Percentiles rank a stretch among this genome's conserved stretches.
phyloP scores from a whole-genome alignment of 768 basidiomycete genomes.

The Termitomyces sp. region DNA sequence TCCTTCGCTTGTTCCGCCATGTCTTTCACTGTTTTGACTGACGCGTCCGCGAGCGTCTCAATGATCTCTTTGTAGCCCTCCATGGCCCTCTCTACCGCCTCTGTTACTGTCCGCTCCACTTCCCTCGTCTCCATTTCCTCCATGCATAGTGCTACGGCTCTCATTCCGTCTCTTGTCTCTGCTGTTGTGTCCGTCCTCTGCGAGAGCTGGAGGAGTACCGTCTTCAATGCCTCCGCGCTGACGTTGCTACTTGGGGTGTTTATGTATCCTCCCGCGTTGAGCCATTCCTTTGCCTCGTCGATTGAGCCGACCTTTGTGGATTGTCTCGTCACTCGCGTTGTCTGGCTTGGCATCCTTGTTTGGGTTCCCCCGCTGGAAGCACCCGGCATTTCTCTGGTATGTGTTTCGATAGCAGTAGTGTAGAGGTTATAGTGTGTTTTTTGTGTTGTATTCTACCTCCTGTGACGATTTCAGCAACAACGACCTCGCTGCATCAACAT shows the following conservation, averaged over 20 bases:
- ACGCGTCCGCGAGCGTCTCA: not conserved
- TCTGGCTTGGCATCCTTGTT: not conserved
- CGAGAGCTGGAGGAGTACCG: not conserved
- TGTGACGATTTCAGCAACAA: constrained; percentile 46
- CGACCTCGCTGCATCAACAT: constrained; percentile 29
- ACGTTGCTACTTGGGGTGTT: not conserved
- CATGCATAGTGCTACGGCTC: not conserved
- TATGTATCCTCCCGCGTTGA: not conserved
- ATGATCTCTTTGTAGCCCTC: not conserved
- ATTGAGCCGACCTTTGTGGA: not conserved
- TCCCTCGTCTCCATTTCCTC: not conserved
- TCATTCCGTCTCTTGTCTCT: not conserved
- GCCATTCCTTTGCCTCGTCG: not conserved
- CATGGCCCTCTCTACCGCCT: not conserved
- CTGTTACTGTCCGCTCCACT: not conserved
- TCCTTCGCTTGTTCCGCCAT: not conserved
- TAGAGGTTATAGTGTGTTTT: no score
- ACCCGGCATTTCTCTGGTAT: no score
- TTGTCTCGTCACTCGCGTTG: not conserved
- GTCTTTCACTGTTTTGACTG: not conserved
- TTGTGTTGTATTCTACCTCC: no score
- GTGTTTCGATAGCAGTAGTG: no score
- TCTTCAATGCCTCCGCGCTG: not conserved
- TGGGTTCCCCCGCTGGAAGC: not conserved
- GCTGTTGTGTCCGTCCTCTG: not conserved